These are phyloP conservation scores for Candida rishiriensis DNA, from an alignment of 805 yeast species.

Conservation along the genomic window DNA sequence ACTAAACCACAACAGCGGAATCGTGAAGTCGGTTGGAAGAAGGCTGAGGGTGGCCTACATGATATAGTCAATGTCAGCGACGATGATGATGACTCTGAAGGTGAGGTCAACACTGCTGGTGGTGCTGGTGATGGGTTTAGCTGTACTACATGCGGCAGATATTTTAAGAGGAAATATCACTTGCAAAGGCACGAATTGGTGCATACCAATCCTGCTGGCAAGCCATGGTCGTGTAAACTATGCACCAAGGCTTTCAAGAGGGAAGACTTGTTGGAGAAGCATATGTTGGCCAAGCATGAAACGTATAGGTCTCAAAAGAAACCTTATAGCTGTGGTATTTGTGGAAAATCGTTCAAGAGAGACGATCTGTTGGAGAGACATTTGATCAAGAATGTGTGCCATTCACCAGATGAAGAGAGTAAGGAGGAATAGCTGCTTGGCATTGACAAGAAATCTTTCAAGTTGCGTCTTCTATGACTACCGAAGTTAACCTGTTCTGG, in stretches of 20 bases:
- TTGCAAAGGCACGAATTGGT: conserved; percentile 16
- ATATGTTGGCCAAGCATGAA: conserved; percentile 2
- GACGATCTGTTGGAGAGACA: conserved; percentile 18
- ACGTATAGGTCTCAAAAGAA: background rate
- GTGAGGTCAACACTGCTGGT: background rate
- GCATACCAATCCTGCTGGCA: conserved; percentile 13
- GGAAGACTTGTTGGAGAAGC: conserved; percentile 17
- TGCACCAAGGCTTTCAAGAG: conserved; percentile 17
- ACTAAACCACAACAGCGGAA: too few relatives aligned
- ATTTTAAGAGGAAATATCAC: conserved; percentile 19
- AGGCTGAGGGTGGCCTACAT: conserved; percentile 1
- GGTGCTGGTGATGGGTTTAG: conserved; percentile 4
- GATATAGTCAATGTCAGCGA: conserved; percentile 1
- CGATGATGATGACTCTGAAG: conserved; percentile 1
- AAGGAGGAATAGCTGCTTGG: too few relatives aligned
- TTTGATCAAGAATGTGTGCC: background rate
- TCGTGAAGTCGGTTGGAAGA: background rate
- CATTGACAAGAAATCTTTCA: too few relatives aligned
- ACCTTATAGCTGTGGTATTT: conserved; percentile 15
- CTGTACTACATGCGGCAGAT: conserved; percentile 13
- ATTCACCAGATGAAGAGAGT: too few relatives aligned
- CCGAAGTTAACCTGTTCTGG: too few relatives aligned
- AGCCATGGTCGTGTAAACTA: conserved; percentile 13
- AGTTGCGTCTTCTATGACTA: too few relatives aligned
- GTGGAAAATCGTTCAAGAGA: conserved; percentile 17